Evolutionary conservation across 1,284 basidiomycete genomes (phyloP), one percentile per base, ranked within the genome.

Genomic region (Violaceomyces palustris): DNA sequence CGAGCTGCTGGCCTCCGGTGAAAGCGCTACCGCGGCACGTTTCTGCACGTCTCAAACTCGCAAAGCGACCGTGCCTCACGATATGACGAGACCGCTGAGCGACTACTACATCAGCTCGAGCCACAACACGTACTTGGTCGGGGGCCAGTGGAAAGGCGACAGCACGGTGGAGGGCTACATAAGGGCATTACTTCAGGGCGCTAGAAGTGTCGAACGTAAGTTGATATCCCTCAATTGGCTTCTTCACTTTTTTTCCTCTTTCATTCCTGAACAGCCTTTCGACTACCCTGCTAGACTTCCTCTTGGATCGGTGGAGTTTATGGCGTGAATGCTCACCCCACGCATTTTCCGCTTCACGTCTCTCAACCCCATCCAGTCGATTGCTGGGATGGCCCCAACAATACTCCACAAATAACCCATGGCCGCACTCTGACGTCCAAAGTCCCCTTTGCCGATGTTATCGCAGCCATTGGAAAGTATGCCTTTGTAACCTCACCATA

Each of bases 111-210:
- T 97, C 64, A 91, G 88, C 4, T 87, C 88, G 14, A 93, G 89
- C 24, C 94, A 98, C 71, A 98, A 99, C 67, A 98, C 94, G 0
- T 98, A 99, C 67, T 83, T 99, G 4, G 84, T 96, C 10, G 92
- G 92, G 0, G 83, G 90, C 60, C 94, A 99, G 70, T 83, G 94
- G 45, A 82, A 92, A 8, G 93, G 94, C 3, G 84, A 86, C 42
- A 91, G 88, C 53, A 96, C 93, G 0, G 84, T 93, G 29, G 93
- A 97, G 68, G 93, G 93, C 0, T 98, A 97, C 70, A 90, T 96
- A 50, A 81, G 93, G 0, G 92, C 92, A 0, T 77, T 98, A 31
- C 78, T 94, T 37, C 86, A 87, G 45, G 85, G 89, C 23, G 96
- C 92, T 62, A 81, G 93, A 15, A 88, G 86, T 46, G 93, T 98